Conservation (phyloP, 2,329 filamentous ascomycete genomes). For the Fusarium sp. region DNA sequence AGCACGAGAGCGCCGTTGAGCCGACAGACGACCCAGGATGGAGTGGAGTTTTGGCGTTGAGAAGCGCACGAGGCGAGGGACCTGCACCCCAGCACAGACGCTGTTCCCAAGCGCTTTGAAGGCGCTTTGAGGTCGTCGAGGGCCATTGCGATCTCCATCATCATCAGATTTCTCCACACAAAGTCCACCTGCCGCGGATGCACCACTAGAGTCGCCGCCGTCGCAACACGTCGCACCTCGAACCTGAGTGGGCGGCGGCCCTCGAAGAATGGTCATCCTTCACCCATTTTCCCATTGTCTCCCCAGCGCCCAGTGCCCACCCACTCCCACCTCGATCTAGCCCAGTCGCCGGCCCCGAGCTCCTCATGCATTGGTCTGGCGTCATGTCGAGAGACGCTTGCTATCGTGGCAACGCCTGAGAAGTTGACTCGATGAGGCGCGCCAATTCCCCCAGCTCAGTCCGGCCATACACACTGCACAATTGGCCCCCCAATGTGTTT, state of each 20-base stretch:
- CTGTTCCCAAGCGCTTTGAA: constrained; percentile 26
- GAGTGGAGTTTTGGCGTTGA: constrained; percentile 17
- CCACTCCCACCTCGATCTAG: constrained; percentile 43
- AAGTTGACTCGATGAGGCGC: constrained; percentile 39
- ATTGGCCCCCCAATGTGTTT: constrained; percentile 23
- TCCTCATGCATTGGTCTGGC: constrained; percentile 43
- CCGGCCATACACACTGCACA: constrained; percentile 32
- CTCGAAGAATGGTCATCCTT: constrained; percentile 23
- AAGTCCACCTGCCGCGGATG: constrained; percentile 39
- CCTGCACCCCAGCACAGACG: constrained; percentile 39
- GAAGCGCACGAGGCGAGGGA: constrained; percentile 24
- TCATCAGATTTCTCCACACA: constrained; percentile 41
- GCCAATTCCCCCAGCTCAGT: constrained; percentile 21
- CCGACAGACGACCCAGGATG: constrained; percentile 15
- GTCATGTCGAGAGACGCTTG: constrained; percentile 48
- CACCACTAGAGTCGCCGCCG: constrained; percentile 38
- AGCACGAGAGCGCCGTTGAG: constrained; percentile 19
- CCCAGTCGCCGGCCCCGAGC: constrained; percentile 36
- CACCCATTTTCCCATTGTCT: constrained; percentile 3
- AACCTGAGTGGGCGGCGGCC: constrained; percentile 37
- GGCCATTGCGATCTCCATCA: constrained; percentile 32
- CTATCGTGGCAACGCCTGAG: constrained; percentile 55
- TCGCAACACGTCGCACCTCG: constrained; percentile 44
- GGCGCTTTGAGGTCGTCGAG: constrained; percentile 11
- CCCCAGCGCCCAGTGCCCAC: constrained; percentile 47